Conservation (phyloP, 257 asterid genomes). For the Thymus quinquecostatus region DNA sequence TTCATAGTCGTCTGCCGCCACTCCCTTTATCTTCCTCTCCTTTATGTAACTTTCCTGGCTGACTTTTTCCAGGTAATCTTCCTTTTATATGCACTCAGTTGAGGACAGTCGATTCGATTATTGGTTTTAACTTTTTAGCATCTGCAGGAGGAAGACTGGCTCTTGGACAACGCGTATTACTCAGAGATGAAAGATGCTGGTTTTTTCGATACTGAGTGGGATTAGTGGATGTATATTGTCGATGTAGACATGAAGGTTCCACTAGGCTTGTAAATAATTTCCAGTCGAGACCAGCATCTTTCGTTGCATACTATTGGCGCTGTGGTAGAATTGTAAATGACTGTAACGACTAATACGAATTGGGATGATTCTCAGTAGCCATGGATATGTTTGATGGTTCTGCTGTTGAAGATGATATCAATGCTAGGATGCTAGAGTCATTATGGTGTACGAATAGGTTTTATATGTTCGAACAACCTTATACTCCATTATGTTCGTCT, state of each 20-base stretch:
- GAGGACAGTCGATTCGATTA: neutral
- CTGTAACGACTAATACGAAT: slow-evolving; percentile 23
- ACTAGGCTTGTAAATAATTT: slow-evolving; percentile 37
- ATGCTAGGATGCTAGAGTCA: neutral
- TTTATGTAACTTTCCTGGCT: slow-evolving; percentile 65
- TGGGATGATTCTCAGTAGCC: neutral
- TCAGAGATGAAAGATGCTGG: slow-evolving; percentile 97
- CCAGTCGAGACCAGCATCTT: slow-evolving; percentile 34
- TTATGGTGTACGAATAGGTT: neutral
- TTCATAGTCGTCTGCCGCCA: slow-evolving; percentile 59
- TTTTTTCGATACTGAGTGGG: slow-evolving; percentile 80
- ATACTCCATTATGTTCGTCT: neutral
- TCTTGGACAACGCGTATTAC: slow-evolving; percentile 80
- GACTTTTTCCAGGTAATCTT: slow-evolving; percentile 82
- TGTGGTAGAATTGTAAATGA: slow-evolving; percentile 32
- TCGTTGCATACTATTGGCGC: neutral
- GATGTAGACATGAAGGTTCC: slow-evolving; percentile 4
- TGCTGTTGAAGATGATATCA: neutral
- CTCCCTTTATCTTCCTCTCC: slow-evolving; percentile 77
- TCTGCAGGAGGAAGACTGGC: slow-evolving; percentile 92
- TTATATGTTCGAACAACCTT: neutral
- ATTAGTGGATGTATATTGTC: slow-evolving; percentile 40
- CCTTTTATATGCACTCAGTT: slow-evolving; percentile 6
- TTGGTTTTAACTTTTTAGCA: neutral
- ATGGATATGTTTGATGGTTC: neutral